Percentiles rank a stretch among this genome's conserved stretches.
phyloP scores from a whole-genome alignment of 768 basidiomycete species.

The Asterophora parasitica region DNA sequence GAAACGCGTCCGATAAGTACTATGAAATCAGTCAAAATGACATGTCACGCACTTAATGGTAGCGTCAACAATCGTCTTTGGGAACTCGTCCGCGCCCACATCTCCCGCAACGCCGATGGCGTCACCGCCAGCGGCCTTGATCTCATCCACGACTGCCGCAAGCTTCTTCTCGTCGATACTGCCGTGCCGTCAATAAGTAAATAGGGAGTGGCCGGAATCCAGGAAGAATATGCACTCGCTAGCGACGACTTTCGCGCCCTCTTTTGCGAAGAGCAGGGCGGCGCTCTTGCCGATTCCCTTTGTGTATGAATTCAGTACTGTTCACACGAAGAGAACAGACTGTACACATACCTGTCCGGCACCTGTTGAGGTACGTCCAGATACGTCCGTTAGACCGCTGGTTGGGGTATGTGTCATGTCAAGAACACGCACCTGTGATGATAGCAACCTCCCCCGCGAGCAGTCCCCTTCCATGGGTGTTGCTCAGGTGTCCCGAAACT shows the following conservation, averaged over 20 bases:
- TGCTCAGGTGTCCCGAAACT: conserved; percentile 66
- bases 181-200: conserved; percentile 9
- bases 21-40: not conserved
- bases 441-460: conserved; percentile 78
- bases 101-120: conserved; percentile 74
- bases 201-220: no score
- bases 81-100: conserved; percentile 80
- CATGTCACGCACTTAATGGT: conserved; percentile 60
- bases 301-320: not conserved
- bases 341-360: conserved; percentile 61
- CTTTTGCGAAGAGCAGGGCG: conserved; percentile 75
- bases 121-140: conserved; percentile 67
- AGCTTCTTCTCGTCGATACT: conserved; percentile 75
- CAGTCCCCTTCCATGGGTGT: conserved; percentile 50
- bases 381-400: not conserved
- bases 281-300: conserved; percentile 72
- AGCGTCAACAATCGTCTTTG: conserved; percentile 69
- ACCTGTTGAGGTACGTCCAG: conserved; percentile 34
- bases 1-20: not conserved
- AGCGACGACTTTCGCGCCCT: conserved; percentile 83
- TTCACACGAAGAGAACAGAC: not conserved
- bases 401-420: not conserved
- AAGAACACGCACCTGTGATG: conserved; percentile 60
- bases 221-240: conserved; percentile 55
- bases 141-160: conserved; percentile 62